Base-by-base conservation (phyloP, 306 rosid genomes). In the Castanopsis chinensis region DNA sequence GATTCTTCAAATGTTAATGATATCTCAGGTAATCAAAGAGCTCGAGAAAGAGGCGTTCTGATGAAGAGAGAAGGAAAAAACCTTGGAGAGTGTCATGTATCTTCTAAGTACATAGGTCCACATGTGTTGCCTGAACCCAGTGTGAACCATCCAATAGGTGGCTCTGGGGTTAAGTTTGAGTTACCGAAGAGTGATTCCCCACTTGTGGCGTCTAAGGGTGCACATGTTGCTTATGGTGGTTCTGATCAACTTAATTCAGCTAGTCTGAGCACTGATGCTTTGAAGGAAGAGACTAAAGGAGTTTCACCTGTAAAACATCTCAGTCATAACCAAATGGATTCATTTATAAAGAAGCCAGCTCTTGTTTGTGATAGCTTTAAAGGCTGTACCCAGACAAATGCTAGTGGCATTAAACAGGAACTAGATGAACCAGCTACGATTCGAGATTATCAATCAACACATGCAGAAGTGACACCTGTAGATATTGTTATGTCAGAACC, bases 81-180 rank as follows among this genome's bases (percentile, higher is more conserved):
- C 75, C 74, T 58, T 60, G 84, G 84, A 75, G 89, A 84, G 76
- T 73, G 83, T 68, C 86, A 20, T 43, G 70, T 76, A 56, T 86
- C 90, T 74, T 90, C 90, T 83, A 89, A 76, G 19, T 52, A 37
- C 73, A 73, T 54, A 25, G 89, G 89, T 78, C 83, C 94, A 79
- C 75, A 52, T 52, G 18, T 57, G 72, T 63, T 81, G 20, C 76
- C 86, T 20, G 88, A 83, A 77, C 78, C 8, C 69, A 76, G 57
- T 82, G 69, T 21, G 69, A 80, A 71, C 49, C 84, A 65, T 80
- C 78, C 83, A 43, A 52, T 52, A 58, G 74, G 75, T 89, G 82
- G 76, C 78, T 89, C 84, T 73, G 81, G 78, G 81, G 81, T 56
- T 28, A 85, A 87, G 57, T 63, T 77, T 53, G 90, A 83, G 80